phyloP scores from a whole-genome alignment of 352 stramenopile genomes.

The Achlya hypogyna region DNA sequence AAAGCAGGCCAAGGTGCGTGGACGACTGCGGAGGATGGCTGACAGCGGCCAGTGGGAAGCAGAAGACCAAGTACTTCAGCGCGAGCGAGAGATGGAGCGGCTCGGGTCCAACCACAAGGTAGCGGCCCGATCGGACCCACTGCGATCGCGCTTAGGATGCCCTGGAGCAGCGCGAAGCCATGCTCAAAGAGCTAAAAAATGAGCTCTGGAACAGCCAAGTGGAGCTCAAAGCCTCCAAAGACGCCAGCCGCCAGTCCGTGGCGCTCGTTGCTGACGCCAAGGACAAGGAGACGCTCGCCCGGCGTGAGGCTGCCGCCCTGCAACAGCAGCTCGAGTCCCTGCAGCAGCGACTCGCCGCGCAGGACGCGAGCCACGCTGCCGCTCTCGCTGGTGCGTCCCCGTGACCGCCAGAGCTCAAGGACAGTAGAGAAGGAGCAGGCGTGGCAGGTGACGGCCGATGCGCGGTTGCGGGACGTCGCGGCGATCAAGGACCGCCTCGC shows the following conservation, averaged over 20 bases:
- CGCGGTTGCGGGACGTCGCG: no score
- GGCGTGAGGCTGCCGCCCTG: constrained; percentile 51
- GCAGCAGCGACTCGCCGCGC: constrained; percentile 54
- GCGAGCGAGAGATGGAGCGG: constrained; percentile 46
- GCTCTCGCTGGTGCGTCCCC: constrained; percentile 65
- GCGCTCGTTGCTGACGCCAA: constrained; percentile 5
- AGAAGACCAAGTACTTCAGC: constrained; percentile 49
- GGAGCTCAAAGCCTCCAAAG: constrained; percentile 9
- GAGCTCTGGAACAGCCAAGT: constrained; percentile 30
- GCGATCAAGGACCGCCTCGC: no score
- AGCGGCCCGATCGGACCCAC: not conserved
- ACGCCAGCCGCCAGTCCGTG: not conserved
- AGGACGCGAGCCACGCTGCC: constrained; percentile 49
- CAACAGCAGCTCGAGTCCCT: constrained; percentile 42
- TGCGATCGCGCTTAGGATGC: constrained; percentile 25
- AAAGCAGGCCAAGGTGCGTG: constrained; percentile 34
- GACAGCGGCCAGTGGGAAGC: constrained; percentile 30
- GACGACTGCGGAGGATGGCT: not conserved
- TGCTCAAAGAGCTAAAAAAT: constrained; percentile 38
- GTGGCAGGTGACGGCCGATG: no score
- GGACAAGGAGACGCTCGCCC: constrained; percentile 23
- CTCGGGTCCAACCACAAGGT: constrained; percentile 34
- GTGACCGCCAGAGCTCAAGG: no score
- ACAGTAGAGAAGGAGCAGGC: no score
- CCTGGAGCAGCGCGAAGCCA: constrained; percentile 39